Conservation (phyloP, 2,329 filamentous ascomycete genomes). For the Bipolaris zeicola region DNA sequence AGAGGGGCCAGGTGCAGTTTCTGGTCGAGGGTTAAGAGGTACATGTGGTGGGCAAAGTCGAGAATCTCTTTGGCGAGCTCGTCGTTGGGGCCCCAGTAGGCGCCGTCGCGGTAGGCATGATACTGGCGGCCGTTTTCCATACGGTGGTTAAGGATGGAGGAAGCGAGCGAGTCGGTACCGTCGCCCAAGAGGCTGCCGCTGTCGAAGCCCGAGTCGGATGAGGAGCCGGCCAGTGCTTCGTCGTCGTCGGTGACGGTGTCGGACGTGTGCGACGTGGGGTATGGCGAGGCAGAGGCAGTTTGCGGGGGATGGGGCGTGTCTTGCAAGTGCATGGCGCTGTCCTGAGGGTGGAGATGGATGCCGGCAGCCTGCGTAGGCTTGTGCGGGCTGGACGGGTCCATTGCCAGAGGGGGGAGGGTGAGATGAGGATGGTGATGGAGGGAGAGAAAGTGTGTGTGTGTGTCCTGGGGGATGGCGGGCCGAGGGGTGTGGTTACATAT, state of each 20-base stretch:
- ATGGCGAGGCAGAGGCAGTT: neutral
- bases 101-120: slow-evolving; percentile 46
- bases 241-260: slow-evolving; percentile 3
- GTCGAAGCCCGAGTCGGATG: slow-evolving; percentile 46
- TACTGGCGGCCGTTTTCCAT: slow-evolving; percentile 48
- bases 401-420: neutral
- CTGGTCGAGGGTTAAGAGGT: slow-evolving; percentile 42
- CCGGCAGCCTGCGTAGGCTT: slow-evolving; percentile 20
- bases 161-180: slow-evolving; percentile 45
- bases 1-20: slow-evolving; percentile 45
- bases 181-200: slow-evolving; percentile 44
- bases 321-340: slow-evolving; percentile 31
- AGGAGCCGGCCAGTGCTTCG: slow-evolving; percentile 19
- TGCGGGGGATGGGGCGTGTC: slow-evolving; percentile 14
- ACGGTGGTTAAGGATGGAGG: slow-evolving; percentile 44
- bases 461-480: neutral
- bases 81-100: slow-evolving; percentile 52
- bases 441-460: neutral
- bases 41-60: slow-evolving; percentile 52
- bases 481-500: neutral
- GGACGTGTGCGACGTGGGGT: neutral
- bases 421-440: neutral
- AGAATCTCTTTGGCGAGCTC: slow-evolving; percentile 51
- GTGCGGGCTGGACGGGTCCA: slow-evolving; percentile 18
- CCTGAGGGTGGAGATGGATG: slow-evolving; percentile 26